Evolutionary conservation across 179 eudicot species (phyloP).

Genomic region (Heliamphora pulchella): DNA sequence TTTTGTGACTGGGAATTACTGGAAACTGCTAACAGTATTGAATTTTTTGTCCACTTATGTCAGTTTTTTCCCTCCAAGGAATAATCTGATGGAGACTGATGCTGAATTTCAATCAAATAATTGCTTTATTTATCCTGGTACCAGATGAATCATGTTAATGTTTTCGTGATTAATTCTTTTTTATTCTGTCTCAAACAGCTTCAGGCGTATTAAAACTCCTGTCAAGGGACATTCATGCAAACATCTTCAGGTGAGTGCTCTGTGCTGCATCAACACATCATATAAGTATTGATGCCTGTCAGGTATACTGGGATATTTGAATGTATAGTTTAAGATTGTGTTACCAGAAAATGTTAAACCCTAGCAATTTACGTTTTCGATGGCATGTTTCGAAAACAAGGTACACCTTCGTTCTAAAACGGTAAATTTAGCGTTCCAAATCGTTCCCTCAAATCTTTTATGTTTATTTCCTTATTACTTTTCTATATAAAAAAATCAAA

Average conservation of each 20-base stretch:
- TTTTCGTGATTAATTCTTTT: conserved; percentile 10
- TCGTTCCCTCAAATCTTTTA: too few relatives aligned
- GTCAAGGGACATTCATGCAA: conserved; percentile 83
- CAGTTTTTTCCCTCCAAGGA: neutral
- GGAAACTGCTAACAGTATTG: neutral
- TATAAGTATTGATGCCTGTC: neutral
- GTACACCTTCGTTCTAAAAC: too few relatives aligned
- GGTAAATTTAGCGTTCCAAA: too few relatives aligned
- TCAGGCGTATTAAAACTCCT: conserved; percentile 61
- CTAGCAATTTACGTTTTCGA: too few relatives aligned
- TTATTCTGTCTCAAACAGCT: conserved; percentile 38
- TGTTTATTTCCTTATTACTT: too few relatives aligned
- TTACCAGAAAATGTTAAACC: too few relatives aligned
- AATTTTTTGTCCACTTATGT: neutral
- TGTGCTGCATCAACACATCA: neutral
- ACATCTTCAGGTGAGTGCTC: conserved; percentile 70
- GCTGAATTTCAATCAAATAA: neutral
- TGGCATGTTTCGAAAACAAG: too few relatives aligned
- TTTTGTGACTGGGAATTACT: neutral
- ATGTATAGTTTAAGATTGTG: neutral
- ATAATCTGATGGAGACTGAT: neutral
- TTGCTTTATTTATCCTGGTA: neutral
- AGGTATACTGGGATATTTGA: neutral
- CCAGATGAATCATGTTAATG: neutral
- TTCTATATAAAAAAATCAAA: too few relatives aligned